Percentiles rank a stretch among this genome's conserved stretches.
Conservation (phyloP, 345 rosid genomes). For the Euclidium syriacum region DNA sequence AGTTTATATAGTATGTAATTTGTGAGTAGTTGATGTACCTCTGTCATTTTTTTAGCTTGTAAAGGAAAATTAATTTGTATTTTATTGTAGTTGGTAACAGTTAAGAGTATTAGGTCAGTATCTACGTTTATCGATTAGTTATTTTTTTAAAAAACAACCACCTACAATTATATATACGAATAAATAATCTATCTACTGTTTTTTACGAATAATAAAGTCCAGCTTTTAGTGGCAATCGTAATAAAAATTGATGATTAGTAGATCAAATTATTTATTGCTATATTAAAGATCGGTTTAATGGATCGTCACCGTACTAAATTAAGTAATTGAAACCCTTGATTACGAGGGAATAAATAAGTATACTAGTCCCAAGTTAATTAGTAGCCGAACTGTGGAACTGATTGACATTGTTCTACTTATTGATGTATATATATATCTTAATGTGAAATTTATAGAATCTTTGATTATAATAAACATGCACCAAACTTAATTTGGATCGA, state of each 20-base stretch:
- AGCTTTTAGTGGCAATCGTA: slow-evolving; percentile 4
- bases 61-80: slow-evolving; percentile 13
- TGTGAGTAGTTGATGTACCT: slow-evolving; percentile 22
- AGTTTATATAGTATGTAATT: background rate
- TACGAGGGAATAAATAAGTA: background rate
- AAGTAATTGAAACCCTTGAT: slow-evolving; percentile 11
- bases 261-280: slow-evolving; percentile 5
- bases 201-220: background rate
- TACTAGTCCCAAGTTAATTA: background rate
- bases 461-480: background rate
- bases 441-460: background rate
- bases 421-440: background rate
- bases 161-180: background rate
- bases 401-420: background rate
- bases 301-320: slow-evolving; percentile 9
- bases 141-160: slow-evolving; percentile 1
- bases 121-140: slow-evolving; percentile 14
- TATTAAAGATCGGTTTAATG: slow-evolving; percentile 12
- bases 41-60: slow-evolving; percentile 25
- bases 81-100: slow-evolving; percentile 27
- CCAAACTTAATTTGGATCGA: slow-evolving; percentile 18
- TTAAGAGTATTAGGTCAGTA: slow-evolving; percentile 28
- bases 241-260: background rate
- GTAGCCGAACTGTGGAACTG: background rate
- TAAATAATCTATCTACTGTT: background rate